Evolutionary conservation across 345 rosid species (phyloP), one percentile per base, ranked within the genome.

Genomic region (Euphorbia peplus): DNA sequence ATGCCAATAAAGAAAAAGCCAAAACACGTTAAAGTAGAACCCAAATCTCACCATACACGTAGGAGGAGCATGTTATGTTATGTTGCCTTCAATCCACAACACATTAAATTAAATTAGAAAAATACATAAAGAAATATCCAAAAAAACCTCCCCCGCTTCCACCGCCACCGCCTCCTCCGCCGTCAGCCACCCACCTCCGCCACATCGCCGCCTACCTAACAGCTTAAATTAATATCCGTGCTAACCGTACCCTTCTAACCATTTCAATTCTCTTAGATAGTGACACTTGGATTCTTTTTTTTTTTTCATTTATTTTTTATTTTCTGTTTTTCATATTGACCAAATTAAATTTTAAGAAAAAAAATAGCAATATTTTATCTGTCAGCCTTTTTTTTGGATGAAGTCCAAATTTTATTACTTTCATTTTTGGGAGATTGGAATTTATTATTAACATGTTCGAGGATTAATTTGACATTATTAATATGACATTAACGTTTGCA

Each of bases 241-340:
- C 73, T 14, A 60, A 6, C 67, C 73, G 73, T 70, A 70, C 73
- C 67, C 0, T 12, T 0, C 25, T 14, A 41, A 32, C 37, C 37
- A 11, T n/a, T 14, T 19, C 4, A 14, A 60, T 80, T 47, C 75
- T 46, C 50, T 30, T 16, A 3, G 83, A 83, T 37, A 39, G 35
- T 1, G 87, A 78, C 83, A 78, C 79, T 60, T 74, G 75, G 68
- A 63, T 68, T 78, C 69, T 46, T 64, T 50, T 13, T 30, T 24
- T 70, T 16, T 4, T 56, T 37, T 16, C 1, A 21, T 60, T 39
- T 35, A 14, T 32, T 12, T 29, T n/a, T n/a, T n/a, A n/a, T n/a
- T n/a, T n/a, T n/a, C n/a, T n/a, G n/a, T n/a, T n/a, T n/a, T n/a
- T n/a, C n/a, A n/a, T n/a, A n/a, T n/a, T n/a, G n/a, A n/a, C n/a